These are phyloP conservation scores for Naganishia vishniacii DNA, from an alignment of 768 basidiomycete species.

Conservation along the genomic window DNA sequence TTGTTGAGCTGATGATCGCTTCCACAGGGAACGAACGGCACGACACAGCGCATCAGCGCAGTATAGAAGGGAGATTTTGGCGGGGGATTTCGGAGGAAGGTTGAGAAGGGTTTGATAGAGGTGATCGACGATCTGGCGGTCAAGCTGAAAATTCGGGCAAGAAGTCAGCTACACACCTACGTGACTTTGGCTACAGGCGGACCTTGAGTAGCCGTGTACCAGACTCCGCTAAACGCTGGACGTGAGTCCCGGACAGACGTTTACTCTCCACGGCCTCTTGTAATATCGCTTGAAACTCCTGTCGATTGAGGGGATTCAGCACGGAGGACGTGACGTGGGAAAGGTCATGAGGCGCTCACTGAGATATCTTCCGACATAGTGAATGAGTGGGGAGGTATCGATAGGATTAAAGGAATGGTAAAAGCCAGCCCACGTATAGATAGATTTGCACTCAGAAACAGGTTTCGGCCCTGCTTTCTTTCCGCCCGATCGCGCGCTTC, in stretches of 20 bases:
- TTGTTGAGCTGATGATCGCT: background rate
- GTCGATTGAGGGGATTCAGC: background rate
- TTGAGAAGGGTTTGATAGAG: background rate
- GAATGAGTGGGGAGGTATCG: too few species aligned
- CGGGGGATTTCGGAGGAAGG: background rate
- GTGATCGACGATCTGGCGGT: conserved; percentile 6
- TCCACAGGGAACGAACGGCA: conserved; percentile 8
- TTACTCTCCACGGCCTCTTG: conserved; percentile 1
- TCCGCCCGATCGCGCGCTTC: too few species aligned
- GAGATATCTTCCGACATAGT: conserved; percentile 11
- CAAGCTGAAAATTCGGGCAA: background rate
- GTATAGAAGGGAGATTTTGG: background rate
- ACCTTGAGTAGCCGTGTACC: conserved; percentile 12
- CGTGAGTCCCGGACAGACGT: conserved; percentile 5
- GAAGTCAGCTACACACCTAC: background rate
- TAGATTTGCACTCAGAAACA: too few species aligned
- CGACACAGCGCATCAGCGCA: conserved; percentile 12
- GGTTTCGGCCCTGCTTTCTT: too few species aligned
- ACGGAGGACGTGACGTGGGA: background rate
- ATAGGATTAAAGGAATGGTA: too few species aligned
- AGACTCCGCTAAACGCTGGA: background rate
- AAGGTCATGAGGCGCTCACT: background rate
- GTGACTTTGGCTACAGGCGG: too few species aligned
- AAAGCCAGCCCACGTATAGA: too few species aligned
- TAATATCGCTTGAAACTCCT: conserved; percentile 1